Evolutionary conservation across 2,329 filamentous ascomycete genomes (phyloP), one percentile per base, ranked within the genome.

Genomic region (Cordyceps fumosorosea): DNA sequence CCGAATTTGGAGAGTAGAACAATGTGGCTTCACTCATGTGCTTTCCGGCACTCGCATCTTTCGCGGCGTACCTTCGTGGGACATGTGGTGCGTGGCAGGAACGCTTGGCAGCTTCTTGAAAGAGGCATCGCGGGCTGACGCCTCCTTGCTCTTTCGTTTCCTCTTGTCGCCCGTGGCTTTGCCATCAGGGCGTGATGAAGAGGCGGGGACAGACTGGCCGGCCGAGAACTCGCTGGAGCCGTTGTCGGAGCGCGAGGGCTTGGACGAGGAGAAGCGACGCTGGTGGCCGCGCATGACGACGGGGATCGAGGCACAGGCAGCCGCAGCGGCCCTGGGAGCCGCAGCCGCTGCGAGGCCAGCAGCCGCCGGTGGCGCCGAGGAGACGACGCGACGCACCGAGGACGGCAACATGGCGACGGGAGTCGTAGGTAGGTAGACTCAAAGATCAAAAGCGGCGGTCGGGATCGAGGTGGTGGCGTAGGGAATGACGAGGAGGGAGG

Each of bases 21-120:
- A 29, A n/a, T 20, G 20, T 44, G 40, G 40, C 32, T 42, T 54
- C 34, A 3, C 8, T 26, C 12, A 11, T 10, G 11, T 34, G 3
- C 29, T 29, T 7, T 29, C 3, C 29, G 29, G 29, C 29, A 7
- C 7, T 22, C 44, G 16, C 42, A 22, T 50, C 20, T 40, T 42
- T 20, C 29, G 42, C 59, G 40, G 72, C 80, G 40, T 74, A 89
- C 88, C 85, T 75, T 85, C 81, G 70, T 86, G 82, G 57, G 85
- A 82, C 67, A 93, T 81, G 76, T 91, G 85, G 66, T 88, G 83
- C 55, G 89, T 92, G 72, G 84, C 89, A 61, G 89, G 89, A 50
- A 93, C 90, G 72, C 85, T 87, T 45, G 89, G 89, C 63, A 91
- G 79, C 67, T 85, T 85, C 57, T 77, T 79, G 66, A 82, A 76